Percentiles rank a stretch among this genome's conserved stretches.
Evolutionary conservation across 495 filamentous ascomycete genomes (phyloP).

Genomic region (Copromyces sp.): DNA sequence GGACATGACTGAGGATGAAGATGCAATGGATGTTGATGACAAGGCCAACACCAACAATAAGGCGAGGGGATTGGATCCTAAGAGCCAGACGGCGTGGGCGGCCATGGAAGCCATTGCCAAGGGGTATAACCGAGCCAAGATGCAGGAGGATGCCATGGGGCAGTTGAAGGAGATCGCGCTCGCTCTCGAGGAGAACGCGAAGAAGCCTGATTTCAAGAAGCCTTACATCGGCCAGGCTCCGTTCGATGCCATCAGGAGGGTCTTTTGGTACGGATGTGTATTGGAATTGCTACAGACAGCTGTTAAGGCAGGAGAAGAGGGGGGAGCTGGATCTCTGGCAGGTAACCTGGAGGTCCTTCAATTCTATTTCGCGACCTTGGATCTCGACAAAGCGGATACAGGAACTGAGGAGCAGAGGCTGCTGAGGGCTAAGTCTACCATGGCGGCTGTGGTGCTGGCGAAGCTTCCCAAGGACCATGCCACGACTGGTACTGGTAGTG

Average conservation of each 20-base stretch:
- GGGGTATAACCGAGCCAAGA: conserved; percentile 31
- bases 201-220: conserved; percentile 1
- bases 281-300: conserved; percentile 20
- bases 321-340: background rate
- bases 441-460: conserved; percentile 18
- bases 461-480: background rate
- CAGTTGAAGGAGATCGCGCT: conserved; percentile 24
- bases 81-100: conserved; percentile 24
- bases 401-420: conserved; percentile 32
- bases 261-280: conserved; percentile 26
- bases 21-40: conserved; percentile 52
- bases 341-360: conserved; percentile 10
- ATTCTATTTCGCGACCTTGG: conserved; percentile 31
- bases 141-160: conserved; percentile 21
- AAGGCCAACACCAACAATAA: conserved; percentile 17
- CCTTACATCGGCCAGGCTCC: conserved; percentile 18
- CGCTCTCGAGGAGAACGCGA: conserved; percentile 11
- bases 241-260: conserved; percentile 20
- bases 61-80: conserved; percentile 25
- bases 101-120: conserved; percentile 31
- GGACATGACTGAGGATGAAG: conserved; percentile 42
- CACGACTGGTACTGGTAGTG: background rate
- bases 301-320: conserved; percentile 8
- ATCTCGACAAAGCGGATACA: conserved; percentile 22
- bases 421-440: conserved; percentile 27